phyloP scores from a whole-genome alignment of 2,329 filamentous ascomycete species.

The Diaporthe citri region DNA sequence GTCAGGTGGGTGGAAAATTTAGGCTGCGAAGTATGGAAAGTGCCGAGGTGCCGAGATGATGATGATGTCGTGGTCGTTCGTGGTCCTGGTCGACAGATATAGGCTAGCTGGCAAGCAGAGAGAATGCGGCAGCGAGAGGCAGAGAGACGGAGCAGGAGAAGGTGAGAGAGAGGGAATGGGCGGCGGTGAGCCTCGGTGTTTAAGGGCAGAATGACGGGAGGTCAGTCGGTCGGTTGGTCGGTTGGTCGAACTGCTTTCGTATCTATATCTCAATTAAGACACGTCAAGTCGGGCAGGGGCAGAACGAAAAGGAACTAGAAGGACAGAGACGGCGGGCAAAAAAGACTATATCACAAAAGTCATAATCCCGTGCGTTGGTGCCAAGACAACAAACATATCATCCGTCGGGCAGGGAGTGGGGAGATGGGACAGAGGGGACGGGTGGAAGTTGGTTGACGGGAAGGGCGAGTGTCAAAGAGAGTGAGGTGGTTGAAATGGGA shows the following conservation, averaged over 20 bases:
- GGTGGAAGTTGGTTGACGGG: neutral
- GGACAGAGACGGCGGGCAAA: neutral
- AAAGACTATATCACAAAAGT: slow-evolving; percentile 24
- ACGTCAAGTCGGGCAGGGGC: neutral
- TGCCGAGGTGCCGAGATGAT: slow-evolving; percentile 23
- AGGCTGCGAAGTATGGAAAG: neutral
- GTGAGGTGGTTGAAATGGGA: slow-evolving; percentile 20
- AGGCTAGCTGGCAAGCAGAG: neutral
- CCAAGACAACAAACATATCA: slow-evolving; percentile 25
- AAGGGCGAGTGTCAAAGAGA: neutral
- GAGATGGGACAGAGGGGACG: neutral
- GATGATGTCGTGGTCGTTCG: slow-evolving; percentile 14
- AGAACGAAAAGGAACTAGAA: neutral
- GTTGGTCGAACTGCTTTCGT: slow-evolving; percentile 9
- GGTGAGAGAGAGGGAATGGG: neutral
- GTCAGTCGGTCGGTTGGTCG: neutral
- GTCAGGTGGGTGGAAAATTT: slow-evolving; percentile 18
- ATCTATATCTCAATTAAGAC: slow-evolving; percentile 10
- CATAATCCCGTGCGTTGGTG: slow-evolving; percentile 17
- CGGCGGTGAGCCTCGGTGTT: slow-evolving; percentile 5
- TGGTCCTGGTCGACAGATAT: neutral
- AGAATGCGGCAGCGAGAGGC: neutral
- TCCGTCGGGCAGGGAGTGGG: slow-evolving; percentile 20
- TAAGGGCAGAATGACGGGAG: neutral
- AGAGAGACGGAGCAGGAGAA: neutral